Evolutionary conservation across 306 rosid genomes (phyloP).

Genomic region (Erythrophleum fordii): DNA sequence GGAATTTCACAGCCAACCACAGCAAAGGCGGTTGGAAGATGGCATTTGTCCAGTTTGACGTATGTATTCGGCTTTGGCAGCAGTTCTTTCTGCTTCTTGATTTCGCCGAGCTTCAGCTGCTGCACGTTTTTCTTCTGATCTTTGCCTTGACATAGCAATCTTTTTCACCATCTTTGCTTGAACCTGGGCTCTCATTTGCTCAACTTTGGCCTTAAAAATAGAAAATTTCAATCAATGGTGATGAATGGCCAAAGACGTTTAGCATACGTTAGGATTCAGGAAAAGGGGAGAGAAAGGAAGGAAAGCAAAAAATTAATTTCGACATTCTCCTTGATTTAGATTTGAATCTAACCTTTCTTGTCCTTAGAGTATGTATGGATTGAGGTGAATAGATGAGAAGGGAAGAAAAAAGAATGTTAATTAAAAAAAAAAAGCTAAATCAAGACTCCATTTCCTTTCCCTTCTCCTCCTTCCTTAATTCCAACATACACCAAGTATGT

Average conservation of each 20-base stretch:
- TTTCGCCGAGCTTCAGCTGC: slow-evolving; percentile 74
- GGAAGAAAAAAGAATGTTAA: no score
- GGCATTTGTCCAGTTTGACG: slow-evolving; percentile 85
- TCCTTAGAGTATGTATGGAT: no score
- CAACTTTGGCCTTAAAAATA: slow-evolving; percentile 72
- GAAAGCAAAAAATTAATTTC: no score
- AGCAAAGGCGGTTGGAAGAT: slow-evolving; percentile 61
- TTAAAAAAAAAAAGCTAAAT: no score
- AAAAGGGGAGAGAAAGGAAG: no score
- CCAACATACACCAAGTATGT: no score
- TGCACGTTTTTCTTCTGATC: slow-evolving; percentile 77
- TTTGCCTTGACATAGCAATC: slow-evolving; percentile 85
- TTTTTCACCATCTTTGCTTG: slow-evolving; percentile 83
- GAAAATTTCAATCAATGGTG: slow-evolving; percentile 20
- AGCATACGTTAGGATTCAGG: no score
- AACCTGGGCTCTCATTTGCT: slow-evolving; percentile 83
- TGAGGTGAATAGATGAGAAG: no score
- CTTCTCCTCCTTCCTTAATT: no score
- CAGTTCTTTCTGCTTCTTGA: slow-evolving; percentile 73
- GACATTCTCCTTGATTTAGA: no score
- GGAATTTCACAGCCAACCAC: slow-evolving; percentile 70
- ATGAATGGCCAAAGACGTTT: neutral
- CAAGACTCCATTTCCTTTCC: no score
- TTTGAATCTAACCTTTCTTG: no score
- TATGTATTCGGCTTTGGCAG: slow-evolving; percentile 75